Evolutionary conservation across 2,329 filamentous ascomycete genomes (phyloP), one percentile per base, ranked within the genome.

Genomic region (Lizonia empirigonia): DNA sequence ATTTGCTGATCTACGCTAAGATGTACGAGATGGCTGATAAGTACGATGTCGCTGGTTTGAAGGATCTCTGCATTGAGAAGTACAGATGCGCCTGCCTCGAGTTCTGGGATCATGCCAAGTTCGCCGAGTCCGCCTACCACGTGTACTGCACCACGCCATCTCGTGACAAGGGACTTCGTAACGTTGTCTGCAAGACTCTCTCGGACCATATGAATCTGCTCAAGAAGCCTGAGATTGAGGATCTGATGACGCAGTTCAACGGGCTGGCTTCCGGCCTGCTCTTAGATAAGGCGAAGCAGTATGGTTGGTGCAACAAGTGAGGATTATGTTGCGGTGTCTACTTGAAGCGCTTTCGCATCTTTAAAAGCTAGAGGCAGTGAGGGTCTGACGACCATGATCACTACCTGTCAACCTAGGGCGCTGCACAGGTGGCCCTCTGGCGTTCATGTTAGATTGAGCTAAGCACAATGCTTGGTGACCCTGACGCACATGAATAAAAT

Each of bases 81-180:
- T 60, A 56, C 33, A 22, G 24, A 7, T 5, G 15, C 1, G 41
- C 45, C n/a, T 55, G 48, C 19, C 20, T n/a, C 20, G 13, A n/a
- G 9, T 40, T 29, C 22, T 64, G 61, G 56, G 53, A 68, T 20
- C 46, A 58, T 1, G 7, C 33, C 4, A 59, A 64, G 13, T 57
- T 73, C n/a, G 44, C 60, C 1, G 55, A 59, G 27, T 59, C 68
- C 1, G 67, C 67, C n/a, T 47, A 63, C 23, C 46, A 54, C 27
- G 46, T 33, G 1, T 70, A 64, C 24, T 57, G 53, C 16, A 56
- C 55, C 1, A 71, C 68, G 4, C 59, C 61, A 1, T 50, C 64
- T 2, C 13, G 47, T 1, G 65, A 72, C 47, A 67, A 61, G 15
- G 67, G 60, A 4, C 58, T 73, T 35, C 58, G 68, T 7, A 59